Conservation (phyloP, 805 yeast species). For the Kazachstania viticola region DNA sequence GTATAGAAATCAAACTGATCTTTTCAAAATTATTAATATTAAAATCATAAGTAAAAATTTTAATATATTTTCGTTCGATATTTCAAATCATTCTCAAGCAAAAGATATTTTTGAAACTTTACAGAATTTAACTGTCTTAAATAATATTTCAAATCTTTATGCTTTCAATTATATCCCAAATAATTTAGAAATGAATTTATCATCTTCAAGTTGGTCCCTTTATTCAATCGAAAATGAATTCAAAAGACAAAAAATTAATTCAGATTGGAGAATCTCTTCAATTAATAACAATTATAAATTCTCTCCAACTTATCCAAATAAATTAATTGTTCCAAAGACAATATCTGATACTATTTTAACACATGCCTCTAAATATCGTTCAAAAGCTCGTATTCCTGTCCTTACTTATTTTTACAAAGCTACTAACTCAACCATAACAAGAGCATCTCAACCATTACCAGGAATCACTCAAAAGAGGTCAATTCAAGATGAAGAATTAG, state of each 20-base stretch:
- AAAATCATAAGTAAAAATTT: slow-evolving; percentile 77
- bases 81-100: slow-evolving; percentile 46
- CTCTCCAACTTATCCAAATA: slow-evolving; percentile 65
- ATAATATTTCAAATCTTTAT: slow-evolving; percentile 48
- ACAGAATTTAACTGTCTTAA: slow-evolving; percentile 48
- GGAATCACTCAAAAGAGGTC: slow-evolving; percentile 83
- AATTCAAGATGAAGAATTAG: slow-evolving; percentile 79
- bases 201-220: slow-evolving; percentile 68
- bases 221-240: slow-evolving; percentile 58
- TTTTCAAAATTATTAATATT: slow-evolving; percentile 38
- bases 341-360: slow-evolving; percentile 73
- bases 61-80: slow-evolving; percentile 69
- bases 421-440: slow-evolving; percentile 66
- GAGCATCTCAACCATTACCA: slow-evolving; percentile 89
- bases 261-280: slow-evolving; percentile 56
- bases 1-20: slow-evolving; percentile 20
- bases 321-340: slow-evolving; percentile 57
- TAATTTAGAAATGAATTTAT: slow-evolving; percentile 37
- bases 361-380: slow-evolving; percentile 77
- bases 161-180: slow-evolving; percentile 79
- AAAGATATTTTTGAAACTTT: slow-evolving; percentile 64
- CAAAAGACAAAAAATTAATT: slow-evolving; percentile 50
- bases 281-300: slow-evolving; percentile 56
- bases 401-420: slow-evolving; percentile 61
- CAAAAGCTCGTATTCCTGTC: slow-evolving; percentile 76